Base-by-base conservation (phyloP, 768 basidiomycete species). In the Trametes cubensis region DNA sequence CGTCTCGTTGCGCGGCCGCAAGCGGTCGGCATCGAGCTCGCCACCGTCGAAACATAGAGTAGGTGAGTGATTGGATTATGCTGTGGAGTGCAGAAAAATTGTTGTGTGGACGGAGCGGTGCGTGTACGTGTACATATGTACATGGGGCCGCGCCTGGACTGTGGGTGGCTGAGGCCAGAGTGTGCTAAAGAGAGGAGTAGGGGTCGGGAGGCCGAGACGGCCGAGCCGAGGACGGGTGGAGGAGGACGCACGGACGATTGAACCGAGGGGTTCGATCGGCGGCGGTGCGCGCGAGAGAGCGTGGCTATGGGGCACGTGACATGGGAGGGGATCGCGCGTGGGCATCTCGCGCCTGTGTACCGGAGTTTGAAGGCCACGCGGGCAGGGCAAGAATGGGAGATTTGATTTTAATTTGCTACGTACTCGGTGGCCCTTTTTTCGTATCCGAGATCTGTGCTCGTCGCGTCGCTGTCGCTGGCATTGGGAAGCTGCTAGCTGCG, bases 281-380 rank as follows among this genome's bases (percentile, higher is more conserved):
- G 26, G 23, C 20, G n/a, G 14, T 25, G 25, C 23, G 58, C 23
- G 40, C n/a, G n/a, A n/a, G n/a, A n/a, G n/a, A n/a, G n/a, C 23
- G 58, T 34, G 26, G 41, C 54, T 55, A n/a, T 28, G 30, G 48
- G 20, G 25, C 61, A 62, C 61, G 61, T 62, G 61, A 62, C 42
- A 26, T 26, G 49, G 49, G 15, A 30, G 23, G 49, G 40, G 61
- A 56, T 57, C 61, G 61, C 50, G 61, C 6, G 10, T 34, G 34
- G 34, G 34, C 51, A 52, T 50, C 28, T 45, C 58, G 58, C 58
- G 49, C 57, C 20, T 40, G 56, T 46, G 45, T 42, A 47, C 50
- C 66, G 66, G 66, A 67, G 66, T 64, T 67, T 67, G 58, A 64
- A 64, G 47, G 53, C 62, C 66, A 64, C 66, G 66, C 52, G 65